Conservation (phyloP, 345 rosid species). For the Rubroshorea leprosula region DNA sequence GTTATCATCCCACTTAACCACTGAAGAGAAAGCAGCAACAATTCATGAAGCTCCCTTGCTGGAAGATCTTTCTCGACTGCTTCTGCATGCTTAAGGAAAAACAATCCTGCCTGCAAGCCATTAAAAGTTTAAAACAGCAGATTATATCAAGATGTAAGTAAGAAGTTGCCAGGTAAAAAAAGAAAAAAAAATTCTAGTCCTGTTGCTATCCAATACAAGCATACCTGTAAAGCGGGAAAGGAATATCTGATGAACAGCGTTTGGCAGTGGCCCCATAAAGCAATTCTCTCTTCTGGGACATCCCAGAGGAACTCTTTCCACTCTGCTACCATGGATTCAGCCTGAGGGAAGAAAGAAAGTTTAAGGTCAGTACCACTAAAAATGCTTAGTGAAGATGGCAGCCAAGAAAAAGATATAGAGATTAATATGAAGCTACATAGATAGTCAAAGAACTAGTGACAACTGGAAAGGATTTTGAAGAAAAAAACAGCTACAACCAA, state of each 20-base stretch:
- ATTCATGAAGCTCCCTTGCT: constrained; percentile 80
- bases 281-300: constrained; percentile 98
- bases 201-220: constrained; percentile 11
- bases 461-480: too few relatives aligned
- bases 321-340: constrained; percentile 97
- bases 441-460: background rate
- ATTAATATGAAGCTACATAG: background rate
- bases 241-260: constrained; percentile 79
- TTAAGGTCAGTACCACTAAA: constrained; percentile 1
- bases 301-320: constrained; percentile 99
- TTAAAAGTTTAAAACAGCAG: constrained; percentile 8
- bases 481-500: too few relatives aligned
- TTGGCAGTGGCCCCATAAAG: constrained; percentile 98
- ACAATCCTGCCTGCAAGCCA: constrained; percentile 73
- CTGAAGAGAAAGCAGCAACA: constrained; percentile 84
- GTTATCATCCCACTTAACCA: constrained; percentile 97
- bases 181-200: constrained; percentile 3
- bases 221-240: constrained; percentile 83
- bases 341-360: constrained; percentile 40
- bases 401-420: background rate
- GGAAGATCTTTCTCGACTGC: constrained; percentile 94
- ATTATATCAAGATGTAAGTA: constrained; percentile 9
- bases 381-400: constrained; percentile 3
- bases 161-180: constrained; percentile 8
- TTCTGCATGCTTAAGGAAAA: constrained; percentile 95